These are phyloP conservation scores for Torrubiellomyces zombiae DNA, from an alignment of 2,329 filamentous ascomycete species.

Conservation along the genomic window DNA sequence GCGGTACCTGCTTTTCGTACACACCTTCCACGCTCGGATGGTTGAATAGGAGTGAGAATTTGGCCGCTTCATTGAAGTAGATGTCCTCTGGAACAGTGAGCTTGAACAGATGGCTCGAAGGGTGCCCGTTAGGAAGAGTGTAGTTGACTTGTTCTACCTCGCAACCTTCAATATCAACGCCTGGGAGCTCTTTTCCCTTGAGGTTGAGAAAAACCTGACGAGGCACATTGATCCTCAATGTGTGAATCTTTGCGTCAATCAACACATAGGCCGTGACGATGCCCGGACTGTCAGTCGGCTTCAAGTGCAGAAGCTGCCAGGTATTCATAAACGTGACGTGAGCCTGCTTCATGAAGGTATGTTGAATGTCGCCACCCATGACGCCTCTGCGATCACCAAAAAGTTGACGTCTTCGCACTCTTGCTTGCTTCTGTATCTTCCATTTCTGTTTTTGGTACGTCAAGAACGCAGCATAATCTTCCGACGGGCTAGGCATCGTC, in stretches of 20 bases:
- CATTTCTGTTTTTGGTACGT: slow-evolving; percentile 97
- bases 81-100: slow-evolving; percentile 77
- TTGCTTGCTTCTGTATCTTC: slow-evolving; percentile 90
- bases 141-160: slow-evolving; percentile 86
- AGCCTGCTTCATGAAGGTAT: slow-evolving; percentile 77
- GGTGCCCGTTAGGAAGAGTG: slow-evolving; percentile 86
- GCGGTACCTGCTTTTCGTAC: slow-evolving; percentile 83
- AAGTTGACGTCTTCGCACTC: slow-evolving; percentile 69
- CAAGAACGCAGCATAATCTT: slow-evolving; percentile 78
- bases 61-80: slow-evolving; percentile 71
- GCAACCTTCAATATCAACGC: slow-evolving; percentile 74
- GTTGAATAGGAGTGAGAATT: slow-evolving; percentile 69
- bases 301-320: slow-evolving; percentile 87
- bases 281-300: slow-evolving; percentile 67
- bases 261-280: slow-evolving; percentile 79
- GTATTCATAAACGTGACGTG: slow-evolving; percentile 79
- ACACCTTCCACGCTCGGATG: slow-evolving; percentile 93
- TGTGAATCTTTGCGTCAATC: slow-evolving; percentile 84
- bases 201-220: slow-evolving; percentile 84
- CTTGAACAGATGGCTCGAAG: slow-evolving; percentile 87
- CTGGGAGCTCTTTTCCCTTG: slow-evolving; percentile 71
- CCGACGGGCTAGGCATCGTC: slow-evolving; percentile 66
- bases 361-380: slow-evolving; percentile 37
- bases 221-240: slow-evolving; percentile 74
- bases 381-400: slow-evolving; percentile 66